Base-by-base conservation (phyloP, 2,329 filamentous ascomycete genomes). In the Cercospora janseana region DNA sequence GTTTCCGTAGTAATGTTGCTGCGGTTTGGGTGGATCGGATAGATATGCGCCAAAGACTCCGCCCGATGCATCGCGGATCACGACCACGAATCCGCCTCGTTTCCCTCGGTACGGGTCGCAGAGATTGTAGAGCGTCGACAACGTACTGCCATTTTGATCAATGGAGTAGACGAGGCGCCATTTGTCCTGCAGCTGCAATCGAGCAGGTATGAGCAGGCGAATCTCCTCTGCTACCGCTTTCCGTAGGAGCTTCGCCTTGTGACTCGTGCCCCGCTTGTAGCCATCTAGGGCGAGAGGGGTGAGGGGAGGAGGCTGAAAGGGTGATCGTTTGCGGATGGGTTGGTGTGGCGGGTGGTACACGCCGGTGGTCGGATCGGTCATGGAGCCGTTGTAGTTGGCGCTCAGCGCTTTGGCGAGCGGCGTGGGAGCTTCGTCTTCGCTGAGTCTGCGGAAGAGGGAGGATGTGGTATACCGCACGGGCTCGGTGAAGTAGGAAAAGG, bases 1-100 rank as follows among this genome's bases (percentile, higher is more conserved):
- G 9, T 89, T 96, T 63, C 93, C 93, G 69, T 88, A 98, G 75
- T 95, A 98, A 57, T 91, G 87, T 2, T 88, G 73, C 1, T 82
- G 76, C 0, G 89, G 88, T 60, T 86, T 87, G 8, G 92, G 91
- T 43, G 87, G 78, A 67, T 98, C 92, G 45, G 89, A 94, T 46
- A 97, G 81, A 69, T 97, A 97, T 46, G 91, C 91, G 65, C 93
- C 93, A 67, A 98, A 98, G 32, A 89, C 79, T 47, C 85, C 85
- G 49, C 86, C 86, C 49, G 79, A 79, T 6, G 80, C 80, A 68
- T 98, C 93, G 62, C 81, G 80, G 15, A 97, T 82, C 0, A 95
- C 88, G 4, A 98, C 78, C 43, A 97, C 88, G 68, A 94, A 98
- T 4, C 91, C 92, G 13, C 88, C 88, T 51, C 91, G 71, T 60